Base-by-base conservation (phyloP, 257 asterid genomes). In the Nyctanthes arbortristis region DNA sequence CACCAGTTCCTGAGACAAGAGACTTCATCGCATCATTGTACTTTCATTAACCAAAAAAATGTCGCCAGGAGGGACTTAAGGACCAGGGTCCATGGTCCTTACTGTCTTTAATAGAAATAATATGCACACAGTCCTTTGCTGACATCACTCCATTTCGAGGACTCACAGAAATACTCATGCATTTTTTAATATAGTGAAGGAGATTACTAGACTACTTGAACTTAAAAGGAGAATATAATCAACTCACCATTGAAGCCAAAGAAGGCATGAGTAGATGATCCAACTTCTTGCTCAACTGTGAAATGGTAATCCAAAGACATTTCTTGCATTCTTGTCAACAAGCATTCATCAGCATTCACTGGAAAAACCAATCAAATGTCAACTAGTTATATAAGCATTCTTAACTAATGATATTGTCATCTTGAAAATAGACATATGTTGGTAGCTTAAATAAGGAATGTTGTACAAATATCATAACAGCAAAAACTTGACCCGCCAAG, bases 291-390 rank as follows among this genome's bases (percentile, higher is more conserved):
- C 76, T 86, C 92, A 5, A 86, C 92, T 10, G 71, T 84, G 61
- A 86, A 86, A 84, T 86, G 92, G 76, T 86, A 86, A 60, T 86
- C 92, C 64, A 86, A 56, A 30, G 92, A 84, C 92, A 86, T 86
- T 47, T 86, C 92, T 78, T 87, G 93, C 93, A 87, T 87, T 73
- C 93, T 84, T 52, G 93, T 84, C 78, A 87, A 66, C 79, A 87
- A 52, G 72, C 93, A 87, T 47, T 87, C 93, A 45, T 87, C 47
- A 2, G 93, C 22, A 69, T 87, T 87, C 81, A 84, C 93, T 87
- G 88, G 76, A 68, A 73, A 52, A n/a, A 62, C 6, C 2, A 28
- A 12, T 32, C 3, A 68, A 32, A 65, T 20, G 2, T 45, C 25
- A n/a, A 16, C 22, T 13, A 39, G 12, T 39, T 39, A 11, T 47